Base-by-base conservation (phyloP, 2,329 filamentous ascomycete species). In the Aspergillus glaucus region DNA sequence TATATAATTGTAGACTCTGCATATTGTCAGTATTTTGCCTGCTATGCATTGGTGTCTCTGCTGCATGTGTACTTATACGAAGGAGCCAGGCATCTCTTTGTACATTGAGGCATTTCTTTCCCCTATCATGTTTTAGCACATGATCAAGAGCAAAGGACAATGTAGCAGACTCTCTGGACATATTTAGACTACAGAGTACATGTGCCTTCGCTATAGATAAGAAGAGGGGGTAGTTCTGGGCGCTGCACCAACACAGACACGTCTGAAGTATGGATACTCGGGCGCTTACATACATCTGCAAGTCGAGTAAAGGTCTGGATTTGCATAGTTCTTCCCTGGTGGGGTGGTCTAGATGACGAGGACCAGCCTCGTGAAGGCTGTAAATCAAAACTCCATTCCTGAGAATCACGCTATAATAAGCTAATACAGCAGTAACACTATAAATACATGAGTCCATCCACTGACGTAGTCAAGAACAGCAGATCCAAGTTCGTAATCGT, bases 401-500 rank as follows among this genome's bases (percentile, higher is more conserved):
- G 43, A n/a, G n/a, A 46, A 40, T n/a, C 21, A 44, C 44, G n/a
- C 37, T 40, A 40, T 40, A 19, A 19, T 22, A 37, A 19, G 21
- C 28, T 28, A 30, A 19, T 44, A 36, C 24, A 28, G 26, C 43
- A 15, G 6, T 34, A 32, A 44, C 28, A 34, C 48, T 57, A 60
- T 41, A 51, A 58, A 50, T 60, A 60, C 58, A 59, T 48, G 50
- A 37, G 40, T 42, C 48, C 40, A 44, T 46, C 50, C 47, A 47
- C 47, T 50, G 44, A 50, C 48, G 39, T 50, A 41, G 46, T 49
- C 24, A 48, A 51, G 44, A 52, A 57, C 37, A 50, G 52, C 50
- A 54, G 39, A 53, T 54, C 49, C 26, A 5, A 54, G 50, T 50
- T 59, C 52, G 42, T 61, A 52, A 58, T 56, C 57, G 56, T 59